A percentile compares a stretch with the other conserved stretches of the same genome.
These are phyloP conservation scores for Fusarium buxicola DNA, from an alignment of 2,329 filamentous ascomycete genomes.

Conservation along the genomic window DNA sequence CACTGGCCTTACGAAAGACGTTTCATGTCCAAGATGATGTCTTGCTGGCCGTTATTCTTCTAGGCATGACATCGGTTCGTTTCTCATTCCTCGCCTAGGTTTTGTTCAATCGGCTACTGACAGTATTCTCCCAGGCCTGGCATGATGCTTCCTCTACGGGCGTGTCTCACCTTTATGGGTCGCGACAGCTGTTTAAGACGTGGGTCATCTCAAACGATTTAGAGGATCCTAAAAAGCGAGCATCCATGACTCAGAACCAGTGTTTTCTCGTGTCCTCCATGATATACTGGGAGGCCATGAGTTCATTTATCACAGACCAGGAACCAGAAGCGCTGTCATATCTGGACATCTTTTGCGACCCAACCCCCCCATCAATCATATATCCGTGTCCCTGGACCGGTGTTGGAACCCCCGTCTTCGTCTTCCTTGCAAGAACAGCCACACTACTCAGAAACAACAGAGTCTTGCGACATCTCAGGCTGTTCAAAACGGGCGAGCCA, in stretches of 20 bases:
- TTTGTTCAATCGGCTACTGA: fast-evolving
- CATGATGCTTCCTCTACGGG: slow-evolving; percentile 21
- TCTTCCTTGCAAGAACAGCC: slow-evolving; percentile 12
- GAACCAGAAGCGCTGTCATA: slow-evolving; percentile 13
- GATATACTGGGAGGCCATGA: slow-evolving; percentile 37
- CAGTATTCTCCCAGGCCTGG: slow-evolving; percentile 14
- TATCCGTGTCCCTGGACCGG: slow-evolving; percentile 32
- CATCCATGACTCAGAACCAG: background rate
- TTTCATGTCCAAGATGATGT: slow-evolving; percentile 19
- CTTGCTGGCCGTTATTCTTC: slow-evolving; percentile 18
- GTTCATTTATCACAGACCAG: slow-evolving; percentile 29
- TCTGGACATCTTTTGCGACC: slow-evolving; percentile 12
- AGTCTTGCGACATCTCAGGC: background rate
- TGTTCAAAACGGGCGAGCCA: slow-evolving; percentile 9
- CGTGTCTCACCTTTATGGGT: slow-evolving; percentile 24
- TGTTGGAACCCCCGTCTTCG: slow-evolving; percentile 16
- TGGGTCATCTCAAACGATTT: slow-evolving; percentile 16
- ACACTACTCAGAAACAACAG: slow-evolving; percentile 19
- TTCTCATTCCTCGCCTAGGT: fast-evolving
- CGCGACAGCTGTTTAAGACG: slow-evolving; percentile 17
- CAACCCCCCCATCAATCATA: background rate
- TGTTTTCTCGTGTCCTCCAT: slow-evolving; percentile 26
- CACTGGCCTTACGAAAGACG: background rate
- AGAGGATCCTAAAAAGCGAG: background rate
- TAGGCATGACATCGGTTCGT: slow-evolving; percentile 35